phyloP scores from a whole-genome alignment of 169 alveolate genomes.

The Plasmodium adleri region DNA sequence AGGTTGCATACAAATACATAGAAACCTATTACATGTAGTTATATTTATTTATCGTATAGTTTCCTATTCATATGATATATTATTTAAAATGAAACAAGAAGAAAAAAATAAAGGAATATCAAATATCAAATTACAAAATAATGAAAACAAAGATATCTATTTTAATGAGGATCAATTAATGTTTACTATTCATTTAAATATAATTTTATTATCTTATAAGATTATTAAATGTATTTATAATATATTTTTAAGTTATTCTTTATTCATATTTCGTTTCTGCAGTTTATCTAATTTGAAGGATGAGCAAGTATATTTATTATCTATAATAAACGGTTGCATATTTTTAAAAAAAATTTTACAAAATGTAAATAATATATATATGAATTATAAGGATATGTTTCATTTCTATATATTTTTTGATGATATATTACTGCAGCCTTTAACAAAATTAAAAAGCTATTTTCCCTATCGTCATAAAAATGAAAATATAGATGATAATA shows the following conservation, averaged over 20 bases:
- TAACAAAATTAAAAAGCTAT: too few relatives aligned
- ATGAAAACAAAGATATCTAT: slow-evolving; percentile 2
- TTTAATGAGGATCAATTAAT: slow-evolving; percentile 16
- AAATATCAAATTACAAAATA: neutral
- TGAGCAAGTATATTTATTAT: slow-evolving; percentile 22
- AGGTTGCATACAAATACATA: slow-evolving; percentile 61
- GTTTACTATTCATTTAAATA: slow-evolving; percentile 26
- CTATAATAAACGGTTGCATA: slow-evolving; percentile 39
- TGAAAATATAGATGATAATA: slow-evolving; percentile 24
- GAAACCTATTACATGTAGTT: slow-evolving; percentile 27
- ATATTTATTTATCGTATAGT: slow-evolving; percentile 44
- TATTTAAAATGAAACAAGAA: slow-evolving; percentile 20
- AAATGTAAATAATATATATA: slow-evolving; percentile 35
- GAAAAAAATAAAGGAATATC: neutral
- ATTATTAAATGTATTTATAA: slow-evolving; percentile 58
- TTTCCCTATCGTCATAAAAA: neutral
- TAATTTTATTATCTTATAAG: slow-evolving; percentile 44
- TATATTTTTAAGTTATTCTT: slow-evolving; percentile 66
- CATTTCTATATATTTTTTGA: slow-evolving; percentile 5
- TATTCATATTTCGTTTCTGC: slow-evolving; percentile 53
- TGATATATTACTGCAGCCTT: too few relatives aligned
- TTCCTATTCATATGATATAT: slow-evolving; percentile 26
- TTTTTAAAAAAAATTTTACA: slow-evolving; percentile 68
- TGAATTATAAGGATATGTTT: slow-evolving; percentile 36
- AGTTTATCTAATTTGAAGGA: slow-evolving; percentile 18